phyloP scores from a whole-genome alignment of 805 yeast species.

The Metschnikowia drakensbergensis region DNA sequence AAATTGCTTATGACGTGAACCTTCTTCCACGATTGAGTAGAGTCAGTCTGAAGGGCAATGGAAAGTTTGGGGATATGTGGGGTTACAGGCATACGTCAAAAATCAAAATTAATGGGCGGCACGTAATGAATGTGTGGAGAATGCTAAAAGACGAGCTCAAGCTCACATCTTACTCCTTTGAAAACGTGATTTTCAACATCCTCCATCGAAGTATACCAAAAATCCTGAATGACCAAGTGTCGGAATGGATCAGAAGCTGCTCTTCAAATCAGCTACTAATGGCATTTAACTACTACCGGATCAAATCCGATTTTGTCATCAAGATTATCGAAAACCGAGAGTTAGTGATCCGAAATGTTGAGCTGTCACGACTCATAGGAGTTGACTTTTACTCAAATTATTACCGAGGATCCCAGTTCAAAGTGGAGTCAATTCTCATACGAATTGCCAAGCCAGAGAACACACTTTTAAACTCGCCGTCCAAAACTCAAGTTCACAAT shows the following conservation, averaged over 20 bases:
- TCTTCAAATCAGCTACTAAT: slow-evolving; percentile 39
- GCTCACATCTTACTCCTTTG: slow-evolving; percentile 67
- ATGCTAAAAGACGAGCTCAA: slow-evolving; percentile 58
- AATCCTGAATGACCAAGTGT: slow-evolving; percentile 46
- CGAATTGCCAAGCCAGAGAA: slow-evolving; percentile 77
- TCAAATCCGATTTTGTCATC: slow-evolving; percentile 42
- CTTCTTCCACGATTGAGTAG: slow-evolving; percentile 60
- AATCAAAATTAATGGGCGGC: slow-evolving; percentile 71
- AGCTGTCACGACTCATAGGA: slow-evolving; percentile 82
- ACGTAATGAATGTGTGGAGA: slow-evolving; percentile 84
- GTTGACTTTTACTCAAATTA: slow-evolving; percentile 85
- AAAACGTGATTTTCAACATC: slow-evolving; percentile 66
- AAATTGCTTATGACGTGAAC: slow-evolving; percentile 44
- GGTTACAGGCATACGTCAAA: slow-evolving; percentile 77
- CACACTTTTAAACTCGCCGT: slow-evolving; percentile 70
- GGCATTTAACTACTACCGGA: slow-evolving; percentile 45
- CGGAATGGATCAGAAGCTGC: slow-evolving; percentile 28
- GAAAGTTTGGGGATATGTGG: slow-evolving; percentile 67
- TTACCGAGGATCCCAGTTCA: slow-evolving; percentile 89
- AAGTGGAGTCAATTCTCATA: slow-evolving; percentile 80
- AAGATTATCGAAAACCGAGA: slow-evolving; percentile 59
- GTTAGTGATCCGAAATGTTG: slow-evolving; percentile 65
- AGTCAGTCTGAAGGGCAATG: slow-evolving; percentile 44
- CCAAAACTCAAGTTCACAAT: slow-evolving; percentile 71
- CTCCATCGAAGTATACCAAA: slow-evolving; percentile 68